Conservation (phyloP, 306 rosid genomes). For the Acacia melanoxylon region DNA sequence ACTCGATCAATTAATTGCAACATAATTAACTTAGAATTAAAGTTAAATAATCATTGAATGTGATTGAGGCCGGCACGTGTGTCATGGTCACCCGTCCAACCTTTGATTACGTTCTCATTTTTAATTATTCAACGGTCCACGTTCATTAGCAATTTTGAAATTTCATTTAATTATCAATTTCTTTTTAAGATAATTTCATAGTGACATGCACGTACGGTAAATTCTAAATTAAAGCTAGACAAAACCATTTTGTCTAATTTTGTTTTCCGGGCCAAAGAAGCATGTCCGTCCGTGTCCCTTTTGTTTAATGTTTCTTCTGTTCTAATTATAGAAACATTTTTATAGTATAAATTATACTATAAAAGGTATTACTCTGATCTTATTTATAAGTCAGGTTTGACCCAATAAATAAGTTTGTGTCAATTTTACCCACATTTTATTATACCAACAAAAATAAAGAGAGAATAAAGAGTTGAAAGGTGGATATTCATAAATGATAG, state of each 20-base stretch:
- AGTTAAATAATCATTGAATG: slow-evolving; percentile 22
- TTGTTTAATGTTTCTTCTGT: too few relatives aligned
- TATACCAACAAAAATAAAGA: too few relatives aligned
- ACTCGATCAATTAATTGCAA: not conserved
- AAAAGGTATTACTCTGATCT: too few relatives aligned
- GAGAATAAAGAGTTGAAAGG: too few relatives aligned
- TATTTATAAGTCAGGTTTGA: too few relatives aligned
- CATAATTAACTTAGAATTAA: slow-evolving; percentile 26
- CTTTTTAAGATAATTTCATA: not conserved
- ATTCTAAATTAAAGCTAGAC: too few relatives aligned
- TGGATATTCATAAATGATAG: too few relatives aligned
- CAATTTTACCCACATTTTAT: too few relatives aligned
- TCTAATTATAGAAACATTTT: too few relatives aligned
- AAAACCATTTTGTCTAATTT: not conserved
- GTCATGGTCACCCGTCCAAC: slow-evolving; percentile 11
- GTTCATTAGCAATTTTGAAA: not conserved
- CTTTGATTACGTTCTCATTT: not conserved
- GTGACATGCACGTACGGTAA: too few relatives aligned
- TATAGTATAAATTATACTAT: too few relatives aligned
- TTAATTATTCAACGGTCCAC: slow-evolving; percentile 23
- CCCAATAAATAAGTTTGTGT: too few relatives aligned
- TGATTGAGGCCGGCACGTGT: slow-evolving; percentile 37
- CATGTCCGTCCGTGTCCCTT: not conserved
- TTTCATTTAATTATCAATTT: not conserved
- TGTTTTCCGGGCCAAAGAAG: not conserved